Evolutionary conservation across 176 grass and related monocot genomes (phyloP).

Genomic region (Rhipidocladum racemiflorum): DNA sequence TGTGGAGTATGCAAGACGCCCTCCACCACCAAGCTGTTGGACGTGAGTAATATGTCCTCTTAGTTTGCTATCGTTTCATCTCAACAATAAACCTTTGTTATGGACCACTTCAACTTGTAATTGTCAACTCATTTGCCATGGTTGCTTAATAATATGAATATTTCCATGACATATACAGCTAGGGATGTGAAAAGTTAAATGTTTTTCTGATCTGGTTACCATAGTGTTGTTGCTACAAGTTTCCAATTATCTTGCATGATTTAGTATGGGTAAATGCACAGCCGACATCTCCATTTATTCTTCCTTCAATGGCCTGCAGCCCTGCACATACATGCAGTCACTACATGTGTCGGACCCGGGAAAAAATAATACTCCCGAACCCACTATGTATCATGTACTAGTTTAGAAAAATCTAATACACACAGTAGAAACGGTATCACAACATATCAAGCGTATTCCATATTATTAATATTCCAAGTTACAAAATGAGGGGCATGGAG

Average conservation of each 20-base stretch:
- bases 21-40: constrained; percentile 11
- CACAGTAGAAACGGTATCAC: too few relatives aligned
- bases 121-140: background rate
- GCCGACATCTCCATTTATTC: background rate
- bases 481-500: too few relatives aligned
- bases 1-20: constrained; percentile 22
- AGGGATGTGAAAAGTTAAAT: background rate
- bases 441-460: too few relatives aligned
- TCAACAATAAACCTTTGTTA: background rate
- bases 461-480: too few relatives aligned
- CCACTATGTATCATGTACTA: too few relatives aligned
- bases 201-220: background rate
- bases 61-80: background rate
- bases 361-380: too few relatives aligned
- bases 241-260: background rate
- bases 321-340: background rate
- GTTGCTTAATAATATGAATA: constrained; percentile 10
- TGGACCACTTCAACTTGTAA: constrained; percentile 12
- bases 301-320: background rate
- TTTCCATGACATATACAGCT: background rate
- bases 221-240: background rate
- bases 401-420: too few relatives aligned
- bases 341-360: too few relatives aligned
- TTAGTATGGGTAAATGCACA: background rate
- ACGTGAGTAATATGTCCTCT: constrained; percentile 19